Base-by-base conservation (phyloP, 192 early-diverging fungal genomes). In the Coemansia sp. region DNA sequence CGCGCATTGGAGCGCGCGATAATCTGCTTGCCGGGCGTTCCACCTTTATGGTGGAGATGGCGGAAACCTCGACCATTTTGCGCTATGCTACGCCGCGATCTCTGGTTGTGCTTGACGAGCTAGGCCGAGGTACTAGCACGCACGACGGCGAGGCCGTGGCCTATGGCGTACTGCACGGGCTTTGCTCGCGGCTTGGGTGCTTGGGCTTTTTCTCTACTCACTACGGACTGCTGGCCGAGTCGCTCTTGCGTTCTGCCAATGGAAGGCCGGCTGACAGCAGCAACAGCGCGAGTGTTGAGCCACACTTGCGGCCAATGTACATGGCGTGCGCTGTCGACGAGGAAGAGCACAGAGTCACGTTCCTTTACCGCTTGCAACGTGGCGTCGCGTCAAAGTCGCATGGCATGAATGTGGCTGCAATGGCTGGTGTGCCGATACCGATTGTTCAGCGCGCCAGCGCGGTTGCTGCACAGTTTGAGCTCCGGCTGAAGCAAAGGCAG, bases 121-220 rank as follows among this genome's bases (percentile, higher is more conserved):
- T 99, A 26, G 98, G 98, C 61, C 87, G 98, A 35, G 98, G 96
- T 6, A 99, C 98, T 3, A 91, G 88, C 66, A 99, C 98, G 0
- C 93, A 92, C 82, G 96, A 99, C 77, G 98, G 97, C 34, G 91
- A 94, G 72, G 93, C 98, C 4, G 95, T 99, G 64, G 98, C 98
- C 0, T 95, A 89, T 77, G 83, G 92, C 3, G 95, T 95, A 3
- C 81, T 99, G 13, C 91, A 96, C 61, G 85, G 92, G 26, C 75
- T 99, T 21, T 87, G 91, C 11, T 87, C 89, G 0, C 85, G 92
- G 25, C 83, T 92, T 12, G 88, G 93, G 16, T 97, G 96, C 65
- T 73, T 97, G 36, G 95, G 93, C 6, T 67, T 99, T 21, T 99
- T 99, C 78, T 91, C 94, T 18, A 99, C 97, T 3, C 97, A 99